These are phyloP conservation scores for Xylaria intraflava DNA, from an alignment of 495 filamentous ascomycete species.

Conservation along the genomic window DNA sequence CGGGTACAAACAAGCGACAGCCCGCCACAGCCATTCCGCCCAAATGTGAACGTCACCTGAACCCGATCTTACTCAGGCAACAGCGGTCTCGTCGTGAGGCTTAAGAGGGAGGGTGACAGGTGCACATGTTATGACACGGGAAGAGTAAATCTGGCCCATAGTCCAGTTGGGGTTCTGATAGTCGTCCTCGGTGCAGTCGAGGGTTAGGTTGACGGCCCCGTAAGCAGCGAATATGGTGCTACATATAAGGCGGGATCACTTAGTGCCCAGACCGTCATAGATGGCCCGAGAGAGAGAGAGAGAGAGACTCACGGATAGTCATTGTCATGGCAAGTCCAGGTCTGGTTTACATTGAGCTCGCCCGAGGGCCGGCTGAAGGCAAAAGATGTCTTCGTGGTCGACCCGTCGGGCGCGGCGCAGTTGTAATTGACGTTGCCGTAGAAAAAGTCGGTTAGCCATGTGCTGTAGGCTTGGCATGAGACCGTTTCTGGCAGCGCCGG, in stretches of 20 bases:
- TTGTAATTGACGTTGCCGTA: conserved; percentile 34
- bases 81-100: conserved; percentile 28
- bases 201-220: conserved; percentile 26
- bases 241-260: not conserved
- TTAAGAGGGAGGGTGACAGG: conserved; percentile 22
- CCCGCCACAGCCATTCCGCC: too few species aligned
- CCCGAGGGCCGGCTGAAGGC: conserved; percentile 24
- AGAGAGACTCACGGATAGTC: conserved; percentile 31
- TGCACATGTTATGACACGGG: conserved; percentile 26
- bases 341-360: conserved; percentile 32
- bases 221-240: conserved; percentile 33
- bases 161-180: conserved; percentile 38
- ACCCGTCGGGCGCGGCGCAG: conserved; percentile 24
- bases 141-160: conserved; percentile 35
- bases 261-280: too few species aligned
- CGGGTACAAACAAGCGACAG: too few species aligned
- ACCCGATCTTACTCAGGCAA: conserved; percentile 21
- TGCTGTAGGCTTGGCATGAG: conserved; percentile 31
- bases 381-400: conserved; percentile 4
- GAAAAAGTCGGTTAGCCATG: conserved; percentile 38
- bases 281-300: too few species aligned
- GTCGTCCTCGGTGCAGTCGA: conserved; percentile 29
- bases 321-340: conserved; percentile 33
- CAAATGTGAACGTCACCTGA: too few species aligned
- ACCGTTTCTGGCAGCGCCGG: conserved; percentile 26